phyloP scores from a whole-genome alignment of 2,329 filamentous ascomycete species.

The Ophiostoma piceae region DNA sequence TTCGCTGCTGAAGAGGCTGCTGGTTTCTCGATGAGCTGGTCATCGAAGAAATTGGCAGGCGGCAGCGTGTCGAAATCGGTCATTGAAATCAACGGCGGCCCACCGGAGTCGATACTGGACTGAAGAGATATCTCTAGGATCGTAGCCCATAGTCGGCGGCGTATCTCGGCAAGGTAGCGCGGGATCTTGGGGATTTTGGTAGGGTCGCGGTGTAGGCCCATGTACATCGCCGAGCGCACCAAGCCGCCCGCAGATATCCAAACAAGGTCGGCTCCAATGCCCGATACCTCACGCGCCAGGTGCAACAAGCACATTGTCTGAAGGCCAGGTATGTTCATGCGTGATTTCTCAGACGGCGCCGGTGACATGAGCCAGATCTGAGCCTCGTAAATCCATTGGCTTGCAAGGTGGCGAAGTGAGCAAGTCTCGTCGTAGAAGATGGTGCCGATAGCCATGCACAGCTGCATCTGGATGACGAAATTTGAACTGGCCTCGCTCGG shows the following conservation, averaged over 20 bases:
- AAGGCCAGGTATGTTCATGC: slow-evolving; percentile 44
- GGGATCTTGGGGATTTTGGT: slow-evolving; percentile 35
- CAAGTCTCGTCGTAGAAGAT: slow-evolving; percentile 44
- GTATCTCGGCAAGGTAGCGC: slow-evolving; percentile 41
- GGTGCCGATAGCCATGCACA: slow-evolving; percentile 49
- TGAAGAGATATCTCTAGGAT: slow-evolving; percentile 45
- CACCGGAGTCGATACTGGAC: slow-evolving; percentile 43
- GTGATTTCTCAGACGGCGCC: slow-evolving; percentile 43
- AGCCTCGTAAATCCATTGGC: slow-evolving; percentile 50
- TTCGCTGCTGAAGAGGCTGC: not conserved
- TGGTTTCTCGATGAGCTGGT: slow-evolving; percentile 38
- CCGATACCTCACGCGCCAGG: slow-evolving; percentile 43
- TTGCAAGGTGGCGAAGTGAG: slow-evolving; percentile 40
- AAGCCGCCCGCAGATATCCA: slow-evolving; percentile 46
- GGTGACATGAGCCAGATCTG: slow-evolving; percentile 45
- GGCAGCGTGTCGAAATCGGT: slow-evolving; percentile 46
- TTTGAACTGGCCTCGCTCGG: slow-evolving; percentile 37
- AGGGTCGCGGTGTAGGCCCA: slow-evolving; percentile 50
- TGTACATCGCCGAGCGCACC: slow-evolving; percentile 43
- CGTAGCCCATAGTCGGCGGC: slow-evolving; percentile 36
- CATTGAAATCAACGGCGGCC: slow-evolving; percentile 41
- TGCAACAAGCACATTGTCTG: slow-evolving; percentile 51
- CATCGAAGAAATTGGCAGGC: slow-evolving; percentile 48
- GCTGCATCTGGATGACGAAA: slow-evolving; percentile 50
- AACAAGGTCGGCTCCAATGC: slow-evolving; percentile 42